These are phyloP conservation scores for Fusarium tricinctum DNA, from an alignment of 2,329 filamentous ascomycete genomes.

Conservation along the genomic window DNA sequence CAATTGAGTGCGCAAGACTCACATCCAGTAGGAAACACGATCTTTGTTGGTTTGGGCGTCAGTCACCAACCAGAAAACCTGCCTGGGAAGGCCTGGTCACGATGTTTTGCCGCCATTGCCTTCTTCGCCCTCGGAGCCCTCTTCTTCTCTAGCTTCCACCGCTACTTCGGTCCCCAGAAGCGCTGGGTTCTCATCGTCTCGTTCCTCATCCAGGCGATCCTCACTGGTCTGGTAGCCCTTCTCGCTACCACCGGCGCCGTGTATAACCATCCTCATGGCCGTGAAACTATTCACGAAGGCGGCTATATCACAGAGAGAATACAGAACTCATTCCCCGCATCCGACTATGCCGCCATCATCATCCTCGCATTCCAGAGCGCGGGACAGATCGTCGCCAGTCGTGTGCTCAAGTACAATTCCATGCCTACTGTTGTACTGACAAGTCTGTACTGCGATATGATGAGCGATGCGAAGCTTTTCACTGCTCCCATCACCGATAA, in stretches of 20 bases:
- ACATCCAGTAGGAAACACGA: constrained; percentile 45
- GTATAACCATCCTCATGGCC: constrained; percentile 36
- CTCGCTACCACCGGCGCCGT: constrained; percentile 47
- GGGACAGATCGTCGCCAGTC: constrained; percentile 46
- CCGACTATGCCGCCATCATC: constrained; percentile 45
- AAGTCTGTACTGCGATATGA: constrained; percentile 49
- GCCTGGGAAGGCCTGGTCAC: constrained; percentile 47
- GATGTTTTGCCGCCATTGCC: constrained; percentile 49
- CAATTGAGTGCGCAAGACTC: neutral
- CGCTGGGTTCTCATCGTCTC: constrained; percentile 47
- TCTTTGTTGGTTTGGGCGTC: constrained; percentile 47
- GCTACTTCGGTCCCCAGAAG: constrained; percentile 47
- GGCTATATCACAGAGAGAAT: constrained; percentile 46
- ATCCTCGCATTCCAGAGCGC: constrained; percentile 49
- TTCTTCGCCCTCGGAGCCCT: constrained; percentile 47
- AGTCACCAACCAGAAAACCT: constrained; percentile 49
- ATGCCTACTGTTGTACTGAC: constrained; percentile 49
- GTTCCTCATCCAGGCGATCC: constrained; percentile 41
- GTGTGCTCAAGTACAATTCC: constrained; percentile 48
- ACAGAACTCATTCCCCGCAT: constrained; percentile 41
- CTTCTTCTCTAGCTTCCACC: constrained; percentile 49
- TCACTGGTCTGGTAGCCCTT: constrained; percentile 46
- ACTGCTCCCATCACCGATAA: constrained; percentile 45
- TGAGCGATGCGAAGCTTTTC: constrained; percentile 49
- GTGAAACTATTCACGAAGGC: constrained; percentile 30